Evolutionary conservation across 352 stramenopile genomes (phyloP).

Genomic region (Phytophthora syringae): DNA sequence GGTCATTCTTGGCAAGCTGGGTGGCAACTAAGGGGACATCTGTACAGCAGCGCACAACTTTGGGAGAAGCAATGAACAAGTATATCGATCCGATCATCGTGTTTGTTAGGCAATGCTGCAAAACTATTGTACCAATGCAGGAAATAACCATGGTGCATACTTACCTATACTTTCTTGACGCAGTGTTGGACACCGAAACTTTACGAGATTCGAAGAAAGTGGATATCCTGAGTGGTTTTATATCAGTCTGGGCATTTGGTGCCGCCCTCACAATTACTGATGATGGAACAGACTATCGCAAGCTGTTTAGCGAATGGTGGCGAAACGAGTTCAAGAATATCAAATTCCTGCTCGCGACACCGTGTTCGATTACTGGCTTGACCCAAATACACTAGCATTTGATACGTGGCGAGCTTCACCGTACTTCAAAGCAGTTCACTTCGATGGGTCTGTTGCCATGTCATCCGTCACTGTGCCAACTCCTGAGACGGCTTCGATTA

Average conservation of each 20-base stretch:
- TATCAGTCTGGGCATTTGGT: slow-evolving; percentile 94
- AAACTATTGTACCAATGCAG: slow-evolving; percentile 90
- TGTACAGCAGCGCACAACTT: slow-evolving; percentile 52
- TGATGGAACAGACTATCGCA: slow-evolving; percentile 94
- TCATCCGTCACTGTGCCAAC: slow-evolving; percentile 93
- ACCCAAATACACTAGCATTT: slow-evolving; percentile 89
- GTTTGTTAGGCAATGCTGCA: slow-evolving; percentile 89
- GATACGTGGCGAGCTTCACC: slow-evolving; percentile 94
- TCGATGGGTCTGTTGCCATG: slow-evolving; percentile 79
- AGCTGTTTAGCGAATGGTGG: slow-evolving; percentile 96
- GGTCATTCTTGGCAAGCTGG: slow-evolving; percentile 93
- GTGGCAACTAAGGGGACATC: slow-evolving; percentile 75
- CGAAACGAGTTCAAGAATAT: slow-evolving; percentile 92
- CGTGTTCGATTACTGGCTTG: slow-evolving; percentile 97
- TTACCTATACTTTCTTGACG: slow-evolving; percentile 93
- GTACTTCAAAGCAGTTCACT: slow-evolving; percentile 88
- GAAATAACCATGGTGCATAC: slow-evolving; percentile 93
- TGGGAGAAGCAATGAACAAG: slow-evolving; percentile 79
- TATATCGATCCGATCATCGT: slow-evolving; percentile 89
- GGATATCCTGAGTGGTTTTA: slow-evolving; percentile 91
- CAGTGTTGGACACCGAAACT: slow-evolving; percentile 76
- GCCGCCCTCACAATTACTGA: slow-evolving; percentile 87
- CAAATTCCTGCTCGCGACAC: slow-evolving; percentile 94
- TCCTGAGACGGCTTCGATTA: slow-evolving; percentile 92
- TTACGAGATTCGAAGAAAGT: slow-evolving; percentile 69